Evolutionary conservation across 2,329 filamentous ascomycete species (phyloP), one percentile per base, ranked within the genome.

Genomic region (Aspergillus floridensis): DNA sequence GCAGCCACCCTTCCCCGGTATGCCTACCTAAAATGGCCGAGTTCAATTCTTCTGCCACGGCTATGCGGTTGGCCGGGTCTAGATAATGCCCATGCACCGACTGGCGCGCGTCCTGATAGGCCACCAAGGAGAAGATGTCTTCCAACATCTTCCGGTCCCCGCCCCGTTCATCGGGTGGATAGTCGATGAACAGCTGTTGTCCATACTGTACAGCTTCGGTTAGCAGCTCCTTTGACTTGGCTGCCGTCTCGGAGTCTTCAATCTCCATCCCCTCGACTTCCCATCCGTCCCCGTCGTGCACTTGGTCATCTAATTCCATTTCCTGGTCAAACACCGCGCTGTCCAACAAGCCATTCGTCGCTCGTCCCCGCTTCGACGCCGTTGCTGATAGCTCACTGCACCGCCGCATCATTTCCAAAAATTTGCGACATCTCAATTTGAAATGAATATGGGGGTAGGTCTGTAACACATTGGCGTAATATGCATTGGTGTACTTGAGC

Each of bases 11-110:
- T 22, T 24, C 59, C 48, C 55, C 51, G 16, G 38, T 44, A 2
- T 44, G 53, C 87, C 79, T 80, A 96, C 92, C 87, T 61, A 99
- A 76, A 68, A 99, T 96, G 50, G 92, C 93, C 61, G 91, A 91
- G 75, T 98, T 98, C 58, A 99, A 81, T 74, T 96, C 93, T 78
- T 99, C 95, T 8, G 93, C 93, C 46, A 98, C 91, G 19, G 86
- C 82, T 19, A 88, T 85, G 48, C 95, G 82, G 1, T 91, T 92
- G 55, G 84, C 85, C 44, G 84, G 82, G 68, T 96, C 91, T 59
- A 99, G 80, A 60, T 97, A 79, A 70, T 91, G 88, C 16, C 88
- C 88, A 59, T 97, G 84, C 60, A 89, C 85, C 63, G 90, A 91
- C 66, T 88, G 86, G 16, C 89, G 82, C 0, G 93, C 91, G 70